Base-by-base conservation (phyloP, 805 yeast species). In the Yamadazyma philogaea region DNA sequence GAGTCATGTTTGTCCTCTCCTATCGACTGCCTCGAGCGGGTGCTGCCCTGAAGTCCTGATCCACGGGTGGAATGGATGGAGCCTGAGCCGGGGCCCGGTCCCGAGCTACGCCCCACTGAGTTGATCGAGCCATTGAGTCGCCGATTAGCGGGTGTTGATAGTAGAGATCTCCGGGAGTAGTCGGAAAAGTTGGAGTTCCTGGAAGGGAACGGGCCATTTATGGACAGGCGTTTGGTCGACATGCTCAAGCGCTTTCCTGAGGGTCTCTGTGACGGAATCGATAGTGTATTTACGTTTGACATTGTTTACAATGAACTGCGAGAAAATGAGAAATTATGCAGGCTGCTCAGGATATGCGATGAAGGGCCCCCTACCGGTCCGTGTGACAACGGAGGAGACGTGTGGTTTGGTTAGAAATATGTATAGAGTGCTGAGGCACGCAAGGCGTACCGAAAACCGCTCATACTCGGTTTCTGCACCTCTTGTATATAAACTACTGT, bases 181-280 rank as follows among this genome's bases (percentile, higher is more conserved):
- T 20, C 27, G 17, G 26, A 12, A 17, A 27, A 12, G 11, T 30
- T 30, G 34, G 27, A 28, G 16, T n/a, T 32, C 12, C 28, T 21
- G 35, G 24, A 32, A 5, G 35, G 14, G 37, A 34, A 24, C 35
- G 35, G 14, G 21, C 36, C 30, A 15, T 31, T 16, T 8, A 40
- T 14, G 16, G 44, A 35, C 39, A 36, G 43, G 17, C 49, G 37
- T 12, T 44, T 45, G n/a, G 47, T 44, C n/a, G 43, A 18, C 40
- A 41, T 43, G 34, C 50, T 46, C 18, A 45, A 24, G 11, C 52
- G 42, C 34, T 48, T 42, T n/a, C 35, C 39, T 18, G 26, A 35
- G 10, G 28, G 28, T 24, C 12, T 40, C 27, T 12, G 20, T 34
- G 28, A 24, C 12, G 28, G 28, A 24, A 24, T 24, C 4, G 28